phyloP scores from a whole-genome alignment of 768 basidiomycete genomes.

The Mycena chlorophos region DNA sequence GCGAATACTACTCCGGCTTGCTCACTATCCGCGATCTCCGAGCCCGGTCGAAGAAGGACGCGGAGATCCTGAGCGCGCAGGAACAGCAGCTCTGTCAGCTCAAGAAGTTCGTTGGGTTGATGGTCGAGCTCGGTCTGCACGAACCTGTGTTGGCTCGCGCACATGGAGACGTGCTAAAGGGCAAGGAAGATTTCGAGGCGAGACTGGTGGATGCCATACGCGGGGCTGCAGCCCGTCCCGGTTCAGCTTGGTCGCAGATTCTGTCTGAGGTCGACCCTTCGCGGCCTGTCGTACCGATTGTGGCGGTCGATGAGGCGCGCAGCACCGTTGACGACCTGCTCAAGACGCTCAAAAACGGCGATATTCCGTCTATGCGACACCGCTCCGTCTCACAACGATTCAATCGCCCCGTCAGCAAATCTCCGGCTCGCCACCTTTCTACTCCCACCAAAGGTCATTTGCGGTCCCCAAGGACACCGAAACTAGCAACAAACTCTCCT shows the following conservation, averaged over 20 bases:
- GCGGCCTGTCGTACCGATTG: slow-evolving; percentile 24
- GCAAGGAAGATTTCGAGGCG: slow-evolving; percentile 33
- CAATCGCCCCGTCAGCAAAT: slow-evolving; percentile 10
- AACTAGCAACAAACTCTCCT: no score
- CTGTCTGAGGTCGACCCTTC: slow-evolving; percentile 31
- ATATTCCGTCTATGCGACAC: slow-evolving; percentile 15
- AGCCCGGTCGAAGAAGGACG: slow-evolving; percentile 25
- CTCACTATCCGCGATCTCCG: slow-evolving; percentile 28
- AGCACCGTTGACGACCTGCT: slow-evolving; percentile 37
- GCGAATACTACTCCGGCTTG: slow-evolving; percentile 30
- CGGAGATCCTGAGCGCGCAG: slow-evolving; percentile 28
- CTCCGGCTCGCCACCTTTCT: slow-evolving; percentile 1
- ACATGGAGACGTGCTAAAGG: slow-evolving; percentile 26
- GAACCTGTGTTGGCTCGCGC: slow-evolving; percentile 34
- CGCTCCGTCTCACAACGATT: slow-evolving; percentile 1
- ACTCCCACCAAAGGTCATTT: background rate
- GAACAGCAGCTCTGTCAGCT: slow-evolving; percentile 31
- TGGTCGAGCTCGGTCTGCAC: slow-evolving; percentile 38
- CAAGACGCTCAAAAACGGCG: slow-evolving; percentile 23
- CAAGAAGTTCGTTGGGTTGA: slow-evolving; percentile 36
- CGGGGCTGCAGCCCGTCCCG: slow-evolving; percentile 39
- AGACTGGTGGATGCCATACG: slow-evolving; percentile 45
- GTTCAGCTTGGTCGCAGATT: slow-evolving; percentile 45
- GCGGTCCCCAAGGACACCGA: slow-evolving; percentile 1
- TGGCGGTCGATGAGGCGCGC: slow-evolving; percentile 16